Evolutionary conservation across 345 rosid genomes (phyloP).

Genomic region (Lepidium didymum): DNA sequence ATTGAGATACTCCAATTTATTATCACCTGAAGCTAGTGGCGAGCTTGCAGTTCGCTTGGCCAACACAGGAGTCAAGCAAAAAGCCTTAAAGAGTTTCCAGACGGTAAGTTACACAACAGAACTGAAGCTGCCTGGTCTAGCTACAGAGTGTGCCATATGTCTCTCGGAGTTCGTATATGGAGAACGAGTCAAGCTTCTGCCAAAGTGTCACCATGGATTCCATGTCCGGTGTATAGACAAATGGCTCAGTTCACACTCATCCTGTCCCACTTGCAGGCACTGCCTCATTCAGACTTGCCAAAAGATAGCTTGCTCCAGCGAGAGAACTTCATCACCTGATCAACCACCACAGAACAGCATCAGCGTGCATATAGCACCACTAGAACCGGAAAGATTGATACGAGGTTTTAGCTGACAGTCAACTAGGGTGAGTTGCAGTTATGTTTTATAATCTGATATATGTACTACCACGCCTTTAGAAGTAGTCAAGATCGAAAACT

Average conservation of each 20-base stretch:
- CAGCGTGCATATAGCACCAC: conserved; percentile 34
- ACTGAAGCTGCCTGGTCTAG: conserved; percentile 43
- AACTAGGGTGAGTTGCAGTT: conserved; percentile 16
- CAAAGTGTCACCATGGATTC: conserved; percentile 82
- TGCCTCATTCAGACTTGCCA: conserved; percentile 70
- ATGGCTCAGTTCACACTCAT: conserved; percentile 86
- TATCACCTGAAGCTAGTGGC: conserved; percentile 27
- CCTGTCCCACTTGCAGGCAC: conserved; percentile 95
- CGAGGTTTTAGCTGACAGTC: conserved; percentile 30
- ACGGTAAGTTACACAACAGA: conserved; percentile 47
- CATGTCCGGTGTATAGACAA: conserved; percentile 78
- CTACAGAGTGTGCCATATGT: conserved; percentile 73
- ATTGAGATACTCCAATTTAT: conserved; percentile 44
- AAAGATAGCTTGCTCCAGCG: conserved; percentile 56
- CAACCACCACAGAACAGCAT: conserved; percentile 31
- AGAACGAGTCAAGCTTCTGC: conserved; percentile 63
- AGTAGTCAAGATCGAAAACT: conserved; percentile 3
- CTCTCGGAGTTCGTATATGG: conserved; percentile 52
- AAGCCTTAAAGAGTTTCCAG: conserved; percentile 67
- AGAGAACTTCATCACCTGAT: conserved; percentile 34
- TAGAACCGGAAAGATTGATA: conserved; percentile 51
- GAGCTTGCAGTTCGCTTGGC: conserved; percentile 36
- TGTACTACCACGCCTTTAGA: neutral
- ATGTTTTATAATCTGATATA: conserved; percentile 9
- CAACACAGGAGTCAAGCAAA: conserved; percentile 68